Evolutionary conservation across 208 protist species (phyloP), one percentile per base, ranked within the genome.

Genomic region (Phytomonas sp.): DNA sequence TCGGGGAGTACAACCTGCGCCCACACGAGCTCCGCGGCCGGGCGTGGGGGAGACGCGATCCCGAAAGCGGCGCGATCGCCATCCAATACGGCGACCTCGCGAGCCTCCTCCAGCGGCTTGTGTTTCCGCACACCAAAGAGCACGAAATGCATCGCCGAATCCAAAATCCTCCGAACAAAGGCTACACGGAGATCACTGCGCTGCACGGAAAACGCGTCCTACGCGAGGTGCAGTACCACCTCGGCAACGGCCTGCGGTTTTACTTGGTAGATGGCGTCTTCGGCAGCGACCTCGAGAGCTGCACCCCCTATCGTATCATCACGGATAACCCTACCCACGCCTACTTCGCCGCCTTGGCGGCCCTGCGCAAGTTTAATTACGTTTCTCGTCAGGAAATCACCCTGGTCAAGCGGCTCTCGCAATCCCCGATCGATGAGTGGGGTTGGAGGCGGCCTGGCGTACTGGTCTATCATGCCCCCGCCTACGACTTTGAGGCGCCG

Each of bases 311-410:
- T 76, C 90, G 90, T 65, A 88, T 95, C 74, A 91, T 95, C 74
- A 95, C 90, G 7, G 90, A 95, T 73, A 95, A 93, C 81, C 87
- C 90, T 5, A 92, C 83, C 8, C 88, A 93, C 68, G 90, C 90
- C 45, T 95, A 95, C 79, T 92, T 91, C 62, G 80, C 76, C 36
- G 84, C 90, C 10, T 81, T 95, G 63, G 87, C 87, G 6, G 85
- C 90, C 7, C 84, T 93, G 56, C 90, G 90, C 33, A 81, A 85
- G 65, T 89, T 91, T 74, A 93, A 93, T 81, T 92, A 89, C 70
- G 86, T 93, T 3, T 77, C 90, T 23, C 82, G 84, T 63, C 86
- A 95, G 75, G 87, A 95, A 67, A 85, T 93, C 72, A 84, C 86
- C 66, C 83, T 95, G n/a, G 83, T 82, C 60, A 93, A 93, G 83